Evolutionary conservation across 768 basidiomycete genomes (phyloP), one percentile per base, ranked within the genome.

Genomic region (Trametes coccinea): DNA sequence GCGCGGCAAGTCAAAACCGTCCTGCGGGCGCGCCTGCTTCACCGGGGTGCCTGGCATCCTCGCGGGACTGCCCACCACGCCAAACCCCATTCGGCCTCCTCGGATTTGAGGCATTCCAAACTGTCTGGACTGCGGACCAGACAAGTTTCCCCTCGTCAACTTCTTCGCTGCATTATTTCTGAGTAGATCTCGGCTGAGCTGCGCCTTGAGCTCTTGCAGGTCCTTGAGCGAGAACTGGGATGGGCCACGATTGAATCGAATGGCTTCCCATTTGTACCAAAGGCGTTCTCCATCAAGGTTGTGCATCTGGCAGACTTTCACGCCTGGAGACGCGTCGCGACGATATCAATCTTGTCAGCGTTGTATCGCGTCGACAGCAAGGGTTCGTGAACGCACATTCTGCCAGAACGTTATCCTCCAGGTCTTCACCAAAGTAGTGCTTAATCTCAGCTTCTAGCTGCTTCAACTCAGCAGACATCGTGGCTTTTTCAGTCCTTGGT

Each of bases 231-330:
- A 80, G 57, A 89, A 85, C 44, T 53, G 54, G 16, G 45, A 16
- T 3, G 69, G 66, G 31, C 41, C 70, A 47, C 52, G 69, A 17
- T 65, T 72, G 51, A 70, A 77, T 13, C 64, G 67, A 34, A 70
- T 75, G 56, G 88, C 88, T 69, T 92, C 87, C 79, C 87, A 85
- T 71, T 90, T 92, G 73, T 78, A 92, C 43, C 78, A 79, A 17
- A 92, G 77, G 50, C 76, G 70, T 27, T 84, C 78, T 22, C 85
- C 78, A 33, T 75, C 65, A 41, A 87, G 39, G 59, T 82, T 80
- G 74, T 85, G 88, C 65, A 82, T 82, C 70, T 81, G 77, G 70
- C 90, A 92, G 61, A 92, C 77, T 29, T 79, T 77, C 34, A 81
- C 78, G 65, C 89, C 90, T 92, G 67, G 11, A 6, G 39, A 51